Base-by-base conservation (phyloP, 345 rosid species). In the Moringa oleifera region DNA sequence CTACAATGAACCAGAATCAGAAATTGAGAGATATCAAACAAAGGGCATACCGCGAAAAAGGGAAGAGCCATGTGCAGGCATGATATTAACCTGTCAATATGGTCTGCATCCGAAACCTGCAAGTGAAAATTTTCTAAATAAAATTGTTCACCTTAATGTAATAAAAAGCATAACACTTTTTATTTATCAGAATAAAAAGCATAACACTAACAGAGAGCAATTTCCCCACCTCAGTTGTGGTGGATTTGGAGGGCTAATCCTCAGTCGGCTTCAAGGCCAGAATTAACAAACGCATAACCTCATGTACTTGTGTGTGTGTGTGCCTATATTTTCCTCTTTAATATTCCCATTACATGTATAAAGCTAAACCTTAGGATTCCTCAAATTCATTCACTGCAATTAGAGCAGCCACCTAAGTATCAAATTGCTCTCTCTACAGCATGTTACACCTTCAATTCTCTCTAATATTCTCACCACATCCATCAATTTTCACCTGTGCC, bases 51-150 rank as follows among this genome's bases (percentile, higher is more conserved):
- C 87, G 91, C 71, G 36, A 95, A 95, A 81, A 91, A 89, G 13
- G 99, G 99, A 79, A 89, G 83, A 46, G 97, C 95, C 85, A 85
- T 80, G 75, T 81, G 82, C 73, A 95, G 80, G 74, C 99, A 95
- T 58, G 97, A 91, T 78, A 91, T 89, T 80, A 95, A 79, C 63
- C 99, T 83, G 80, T 91, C 85, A 68, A 95, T 91, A 75, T 91
- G 98, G 70, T 95, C 99, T 10, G 81, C 80, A 76, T 95, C 98
- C 11, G 82, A 74, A 75, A 89, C 98, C 99, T 95, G 89, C 67
- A 79, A 53, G 55, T 31, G 57, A 36, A 63, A 68, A 23, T 57
- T 9, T 36, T 25, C 9, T 63, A 59, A 49, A 65, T 56, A 63
- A 53, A 20, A 19, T 19, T 53, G 18, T 37, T 59, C 53, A 23